Base-by-base conservation (phyloP, 352 stramenopile genomes). In the Phytophthora pinifolia region DNA sequence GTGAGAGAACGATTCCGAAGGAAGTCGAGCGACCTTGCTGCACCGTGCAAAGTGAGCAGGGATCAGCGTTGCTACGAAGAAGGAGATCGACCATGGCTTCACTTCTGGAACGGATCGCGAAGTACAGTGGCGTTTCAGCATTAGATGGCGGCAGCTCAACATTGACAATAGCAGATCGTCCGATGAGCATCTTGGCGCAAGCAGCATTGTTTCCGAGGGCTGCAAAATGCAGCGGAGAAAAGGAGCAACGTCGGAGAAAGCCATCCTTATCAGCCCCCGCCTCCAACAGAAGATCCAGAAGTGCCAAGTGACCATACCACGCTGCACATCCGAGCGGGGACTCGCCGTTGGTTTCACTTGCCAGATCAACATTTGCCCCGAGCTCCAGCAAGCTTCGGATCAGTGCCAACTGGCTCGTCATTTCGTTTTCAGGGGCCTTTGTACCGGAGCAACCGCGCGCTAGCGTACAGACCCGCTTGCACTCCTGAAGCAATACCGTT, bases 161-260 rank as follows among this genome's bases (percentile, higher is more conserved):
- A 39, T 88, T 85, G 7, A 83, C 54, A 5, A 32, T 68, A n/a
- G 68, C 69, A 25, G 58, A 56, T 10, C 48, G 38, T n/a, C 50
- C 33, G 18, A 88, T 39, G 8, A 88, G 46, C 56, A 71, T 30
- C 37, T 80, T 79, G 1, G 66, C 68, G 32, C 78, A 86, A 7
- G 66, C 48, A 9, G 73, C 2, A 31, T 73, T 67, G 17, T 54
- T 65, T 12, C 63, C 73, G 9, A 85, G 62, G 0, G 72, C 66
- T 29, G 78, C 73, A 57, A 86, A 88, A 48, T 88, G 78, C 3
- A 88, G 54, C 2, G 78, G 59, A 9, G 78, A 82, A 31, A 79
- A 84, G 9, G 76, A 85, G n/a, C 62, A 47, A 12, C 62, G 54
- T 12, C 63, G 51, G 1, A 67, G 25, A 50, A 76, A 83, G 8